These are phyloP conservation scores for Euphorbia neoarborescens DNA, from an alignment of 441 rosid species.

Conservation along the genomic window DNA sequence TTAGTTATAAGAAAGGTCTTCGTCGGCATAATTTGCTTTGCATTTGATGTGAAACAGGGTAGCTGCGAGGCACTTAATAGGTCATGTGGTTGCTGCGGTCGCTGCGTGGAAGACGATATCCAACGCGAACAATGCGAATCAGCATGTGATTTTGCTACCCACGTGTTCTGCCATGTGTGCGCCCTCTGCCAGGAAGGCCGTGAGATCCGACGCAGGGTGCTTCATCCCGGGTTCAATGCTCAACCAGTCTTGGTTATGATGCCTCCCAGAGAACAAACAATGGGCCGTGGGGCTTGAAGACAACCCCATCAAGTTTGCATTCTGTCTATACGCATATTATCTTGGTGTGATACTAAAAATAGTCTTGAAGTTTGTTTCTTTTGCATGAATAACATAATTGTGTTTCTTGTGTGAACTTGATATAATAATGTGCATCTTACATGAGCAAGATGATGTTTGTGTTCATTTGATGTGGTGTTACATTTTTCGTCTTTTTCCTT, in stretches of 20 bases:
- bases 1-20: not conserved
- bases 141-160: constrained; percentile 65
- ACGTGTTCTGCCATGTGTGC: constrained; percentile 66
- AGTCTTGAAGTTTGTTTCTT: not conserved
- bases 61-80: constrained; percentile 72
- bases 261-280: constrained; percentile 72
- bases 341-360: constrained; percentile 10
- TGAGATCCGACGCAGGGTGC: constrained; percentile 75
- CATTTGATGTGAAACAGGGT: constrained; percentile 44
- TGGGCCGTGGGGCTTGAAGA: constrained; percentile 50
- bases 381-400: not conserved
- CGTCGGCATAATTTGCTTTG: not conserved
- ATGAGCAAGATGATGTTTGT: not conserved
- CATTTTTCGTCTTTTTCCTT: not conserved
- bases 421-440: not conserved
- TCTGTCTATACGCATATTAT: constrained; percentile 12
- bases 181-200: constrained; percentile 98
- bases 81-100: constrained; percentile 77
- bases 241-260: constrained; percentile 62
- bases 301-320: not conserved
- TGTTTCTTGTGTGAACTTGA: not conserved
- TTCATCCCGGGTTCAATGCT: constrained; percentile 76
- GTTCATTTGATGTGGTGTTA: not conserved
- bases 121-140: constrained; percentile 73
- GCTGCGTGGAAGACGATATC: constrained; percentile 59